Evolutionary conservation across 192 early-diverging fungal genomes (phyloP), one percentile per base, ranked within the genome.

Genomic region (Umbelopsis sp.): DNA sequence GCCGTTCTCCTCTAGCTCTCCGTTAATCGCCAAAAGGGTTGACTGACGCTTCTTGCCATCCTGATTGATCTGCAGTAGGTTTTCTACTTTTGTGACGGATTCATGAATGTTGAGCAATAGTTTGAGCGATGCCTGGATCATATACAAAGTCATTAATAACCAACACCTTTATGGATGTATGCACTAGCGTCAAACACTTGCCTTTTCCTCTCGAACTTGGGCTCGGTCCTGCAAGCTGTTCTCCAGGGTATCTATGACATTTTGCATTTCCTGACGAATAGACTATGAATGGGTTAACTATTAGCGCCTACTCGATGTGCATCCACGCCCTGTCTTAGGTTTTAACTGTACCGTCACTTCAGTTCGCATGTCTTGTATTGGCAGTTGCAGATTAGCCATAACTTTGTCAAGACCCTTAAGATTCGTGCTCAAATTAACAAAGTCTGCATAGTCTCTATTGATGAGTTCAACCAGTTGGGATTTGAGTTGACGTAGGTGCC

Each of bases 401-500:
- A 85, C 90, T 32, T 82, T 81, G 70, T 91, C 91, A 1, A 89
- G 88, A 3, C 90, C 92, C 24, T 88, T 90, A 51, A 95, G 84
- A 65, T 90, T 91, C 14, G 91, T 93, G 1, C 91, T 92, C 6
- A 95, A 77, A 66, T 90, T 87, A 32, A 95, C 91, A 74, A 95
- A 95, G 62, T 93, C 91, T 11, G 88, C 87, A 79, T 92, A 94
- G 73, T 93, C 93, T 36, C 77, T 77, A 70, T 93, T 93, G 73
- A 93, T 91, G 34, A 93, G 81, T 47, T 93, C 93, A 41, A 93
- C 84, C 14, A 94, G 84, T 49, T 92, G 92, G 21, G 76, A 83
- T 75, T 93, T 94, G 22, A 92, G 79, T 44, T 83, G 77, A 45
- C 73, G 81, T 62, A 91, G 82, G 72, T 85, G 83, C 3, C 70